Base-by-base conservation (phyloP, 805 yeast species). In the Saccharomycopsis oosterbeekiorum region DNA sequence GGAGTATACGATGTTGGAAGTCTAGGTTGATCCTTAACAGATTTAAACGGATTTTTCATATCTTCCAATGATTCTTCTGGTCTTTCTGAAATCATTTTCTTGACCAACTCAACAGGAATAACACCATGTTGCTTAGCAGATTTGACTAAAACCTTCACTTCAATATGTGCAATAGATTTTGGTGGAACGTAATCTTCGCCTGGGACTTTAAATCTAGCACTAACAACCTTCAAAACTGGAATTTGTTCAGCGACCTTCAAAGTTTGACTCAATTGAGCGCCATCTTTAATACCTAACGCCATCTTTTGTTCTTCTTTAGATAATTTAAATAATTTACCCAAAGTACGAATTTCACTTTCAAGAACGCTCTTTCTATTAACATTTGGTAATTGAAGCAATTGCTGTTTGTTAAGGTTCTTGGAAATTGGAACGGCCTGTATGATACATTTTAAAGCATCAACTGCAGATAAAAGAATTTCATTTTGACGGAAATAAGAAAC, bases 111-210 rank as follows among this genome's bases (percentile, higher is more conserved):
- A n/a, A 75, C 71, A 1, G 77, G 76, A 1, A 74, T 72, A 50
- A 81, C 70, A n/a, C 81, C 76, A 69, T 85, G 85, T 63, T 84
- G 87, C 47, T 79, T 79, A 6, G 93, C 84, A 1, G 96, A 88
- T 67, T 85, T 84, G 47, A 90, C 82, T 54, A 89, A 72, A 62
- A 88, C 86, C 72, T 92, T 90, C 26, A 94, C 66, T 37, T 83
- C 84, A 62, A 96, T 75, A 72, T 89, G 92, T 9, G 89, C 84
- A 57, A 81, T 80, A 1, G 97, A 83, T 29, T 80, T 78, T 34
- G 97, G 86, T 0, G 91, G 83, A 36, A 88, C 84, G 37, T 76
- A 76, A 15, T 73, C 70, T 75, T 92, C 97, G 40, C 98, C 98
- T 2, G 97, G 93, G 53, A 93, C 97, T 65, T 80, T 79, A 74